phyloP scores from a whole-genome alignment of 805 yeast species.

The Pichia insulana region DNA sequence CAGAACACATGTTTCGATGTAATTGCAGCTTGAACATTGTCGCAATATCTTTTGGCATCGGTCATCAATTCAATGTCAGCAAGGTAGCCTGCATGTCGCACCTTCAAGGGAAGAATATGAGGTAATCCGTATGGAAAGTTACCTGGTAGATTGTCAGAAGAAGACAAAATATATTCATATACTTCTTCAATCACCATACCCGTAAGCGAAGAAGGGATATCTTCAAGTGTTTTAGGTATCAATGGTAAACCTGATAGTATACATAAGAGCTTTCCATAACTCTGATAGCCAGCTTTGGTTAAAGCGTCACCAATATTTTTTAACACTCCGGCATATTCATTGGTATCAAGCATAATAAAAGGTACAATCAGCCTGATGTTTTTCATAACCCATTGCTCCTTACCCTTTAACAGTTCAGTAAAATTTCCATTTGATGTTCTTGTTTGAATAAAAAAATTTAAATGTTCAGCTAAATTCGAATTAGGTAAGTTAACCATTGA shows the following conservation, averaged over 20 bases:
- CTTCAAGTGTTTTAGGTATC: conserved; percentile 15
- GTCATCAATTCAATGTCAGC: conserved; percentile 55
- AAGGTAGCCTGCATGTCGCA: conserved; percentile 58
- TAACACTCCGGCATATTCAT: conserved; percentile 18
- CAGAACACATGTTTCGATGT: conserved; percentile 30
- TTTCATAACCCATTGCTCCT: conserved; percentile 23
- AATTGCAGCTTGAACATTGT: conserved; percentile 34
- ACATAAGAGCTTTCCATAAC: conserved; percentile 34
- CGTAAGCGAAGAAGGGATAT: conserved; percentile 30
- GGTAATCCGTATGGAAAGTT: conserved; percentile 30
- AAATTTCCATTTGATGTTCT: conserved; percentile 13
- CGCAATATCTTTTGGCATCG: conserved; percentile 59
- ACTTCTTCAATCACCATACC: conserved; percentile 54
- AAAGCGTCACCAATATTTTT: conserved; percentile 30
- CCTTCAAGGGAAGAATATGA: conserved; percentile 50
- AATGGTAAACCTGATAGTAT: conserved; percentile 26
- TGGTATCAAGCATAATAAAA: conserved; percentile 22
- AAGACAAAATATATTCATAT: conserved; percentile 46
- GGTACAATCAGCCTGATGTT: conserved; percentile 25
- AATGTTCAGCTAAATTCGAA: conserved; percentile 20
- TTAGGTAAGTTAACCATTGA: conserved; percentile 14
- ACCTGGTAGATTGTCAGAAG: conserved; percentile 28
- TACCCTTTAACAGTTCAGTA: conserved; percentile 16
- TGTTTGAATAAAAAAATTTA: conserved; percentile 24
- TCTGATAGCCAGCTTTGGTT: conserved; percentile 27